A percentile compares a stretch with the other conserved stretches of the same genome.
These are phyloP conservation scores for Rhynchosporium agropyri DNA, from an alignment of 2,329 filamentous ascomycete genomes.

Conservation along the genomic window DNA sequence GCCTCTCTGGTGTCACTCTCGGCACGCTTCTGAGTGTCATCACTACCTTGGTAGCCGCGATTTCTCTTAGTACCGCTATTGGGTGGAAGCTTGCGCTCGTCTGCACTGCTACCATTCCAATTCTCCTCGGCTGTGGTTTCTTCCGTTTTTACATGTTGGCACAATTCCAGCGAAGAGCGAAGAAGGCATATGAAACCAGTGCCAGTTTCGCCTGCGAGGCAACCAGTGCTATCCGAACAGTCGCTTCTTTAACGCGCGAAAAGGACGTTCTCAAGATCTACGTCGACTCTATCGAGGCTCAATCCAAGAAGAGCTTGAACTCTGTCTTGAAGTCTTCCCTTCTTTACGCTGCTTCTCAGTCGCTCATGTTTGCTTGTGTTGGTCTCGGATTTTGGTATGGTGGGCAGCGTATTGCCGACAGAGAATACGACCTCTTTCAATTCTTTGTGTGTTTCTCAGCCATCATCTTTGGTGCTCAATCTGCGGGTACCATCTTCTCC, in stretches of 20 bases:
- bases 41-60: constrained; percentile 77
- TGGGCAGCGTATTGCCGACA: constrained; percentile 69
- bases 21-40: constrained; percentile 81
- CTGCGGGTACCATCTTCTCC: constrained; percentile 84
- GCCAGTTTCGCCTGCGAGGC: constrained; percentile 91
- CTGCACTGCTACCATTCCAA: constrained; percentile 75
- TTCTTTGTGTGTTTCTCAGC: constrained; percentile 92
- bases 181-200: constrained; percentile 76
- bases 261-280: constrained; percentile 76
- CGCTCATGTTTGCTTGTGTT: constrained; percentile 78
- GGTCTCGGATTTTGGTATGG: constrained; percentile 95
- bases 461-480: constrained; percentile 89
- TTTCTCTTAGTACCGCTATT: constrained; percentile 70
- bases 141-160: constrained; percentile 84
- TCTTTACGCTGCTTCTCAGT: constrained; percentile 84
- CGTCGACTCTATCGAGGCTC: constrained; percentile 63
- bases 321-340: constrained; percentile 76
- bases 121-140: constrained; percentile 81
- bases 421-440: constrained; percentile 76
- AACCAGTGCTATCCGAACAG: constrained; percentile 90
- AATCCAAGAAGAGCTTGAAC: constrained; percentile 68
- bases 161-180: constrained; percentile 76
- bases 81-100: constrained; percentile 90
- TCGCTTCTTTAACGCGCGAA: constrained; percentile 88
- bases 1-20: constrained; percentile 83